phyloP scores from a whole-genome alignment of 495 filamentous ascomycete species.

The Pseudevernia furfuracea region DNA sequence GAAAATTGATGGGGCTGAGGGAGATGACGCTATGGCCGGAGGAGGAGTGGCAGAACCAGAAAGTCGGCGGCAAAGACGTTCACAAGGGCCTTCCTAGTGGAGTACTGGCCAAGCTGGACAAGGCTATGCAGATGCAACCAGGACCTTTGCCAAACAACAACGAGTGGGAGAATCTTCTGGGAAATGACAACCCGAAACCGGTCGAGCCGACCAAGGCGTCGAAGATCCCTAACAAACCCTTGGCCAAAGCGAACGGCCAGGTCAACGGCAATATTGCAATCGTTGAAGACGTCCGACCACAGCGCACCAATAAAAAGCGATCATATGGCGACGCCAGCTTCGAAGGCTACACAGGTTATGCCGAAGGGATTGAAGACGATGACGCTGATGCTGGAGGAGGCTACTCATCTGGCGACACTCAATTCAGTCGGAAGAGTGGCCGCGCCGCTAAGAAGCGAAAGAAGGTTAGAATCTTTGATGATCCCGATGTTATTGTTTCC shows the following conservation, averaged over 20 bases:
- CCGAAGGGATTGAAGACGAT: slow-evolving; percentile 48
- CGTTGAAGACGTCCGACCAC: slow-evolving; percentile 44
- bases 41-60: slow-evolving; percentile 58
- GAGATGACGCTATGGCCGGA: slow-evolving; percentile 47
- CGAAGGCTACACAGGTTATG: slow-evolving; percentile 63
- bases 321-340: slow-evolving; percentile 62
- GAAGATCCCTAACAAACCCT: slow-evolving; percentile 31
- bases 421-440: slow-evolving; percentile 21
- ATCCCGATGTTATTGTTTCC: neutral
- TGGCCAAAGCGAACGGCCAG: slow-evolving; percentile 30
- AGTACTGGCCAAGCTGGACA: slow-evolving; percentile 43
- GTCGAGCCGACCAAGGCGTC: slow-evolving; percentile 32
- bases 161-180: slow-evolving; percentile 52
- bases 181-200: slow-evolving; percentile 46
- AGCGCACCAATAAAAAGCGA: slow-evolving; percentile 54
- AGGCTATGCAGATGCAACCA: slow-evolving; percentile 50
- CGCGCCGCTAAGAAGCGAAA: slow-evolving; percentile 34
- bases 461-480: slow-evolving; percentile 33
- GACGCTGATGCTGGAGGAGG: slow-evolving; percentile 26
- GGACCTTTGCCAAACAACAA: slow-evolving; percentile 50
- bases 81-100: slow-evolving; percentile 29
- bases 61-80: slow-evolving; percentile 53
- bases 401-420: slow-evolving; percentile 25
- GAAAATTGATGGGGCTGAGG: slow-evolving; percentile 26
- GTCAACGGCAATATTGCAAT: slow-evolving; percentile 26